Base-by-base conservation (phyloP, 2,329 filamentous ascomycete species). In the Aspergillus sp. region DNA sequence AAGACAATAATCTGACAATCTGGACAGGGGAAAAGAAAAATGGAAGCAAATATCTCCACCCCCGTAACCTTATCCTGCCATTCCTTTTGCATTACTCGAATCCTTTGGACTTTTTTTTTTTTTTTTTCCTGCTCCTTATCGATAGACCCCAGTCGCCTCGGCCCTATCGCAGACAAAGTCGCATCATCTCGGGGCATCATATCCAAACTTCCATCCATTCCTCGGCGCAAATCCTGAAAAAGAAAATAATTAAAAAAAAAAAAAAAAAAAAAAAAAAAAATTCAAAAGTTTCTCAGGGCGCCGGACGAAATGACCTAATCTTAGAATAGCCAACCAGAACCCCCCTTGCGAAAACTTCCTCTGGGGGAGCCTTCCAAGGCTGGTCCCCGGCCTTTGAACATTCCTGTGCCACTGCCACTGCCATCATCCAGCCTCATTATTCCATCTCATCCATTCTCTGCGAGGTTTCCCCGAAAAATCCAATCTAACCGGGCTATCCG, bases 31-130 rank as follows among this genome's bases (percentile, higher is more conserved):
- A 51, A 47, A 42, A 52, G 34, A 59, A 53, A 44, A 24, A 51
- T 47, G 15, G 4, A 37, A n/a, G 34, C 12, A 37, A 47, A 52
- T 34, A 17, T 30, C 15, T 45, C 37, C 22, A 40, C 19, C 41
- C 27, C 47, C 46, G 24, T 11, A 57, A 57, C 56, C 48, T 57
- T 54, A 53, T 49, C 45, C 49, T 33, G 48, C 39, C 34, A 39
- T 57, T 47, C 39, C 8, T 40, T 9, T 20, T 22, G 17, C 17
- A 22, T 19, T 15, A 20, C 7, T 39, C 13, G n/a, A 17, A 48
- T 49, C 20, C 12, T 37, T 55, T 15, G 8, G 12, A 8, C n/a
- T 30, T 51, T 48, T 20, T 20, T 13, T 20, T 40, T 24, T 24
- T 24, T 30, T 30, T 30, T 30, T 30, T 30, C 9, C 3, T 30